Base-by-base conservation (phyloP, 83 land plant genomes). In the Diphasiastrum complanatum region DNA sequence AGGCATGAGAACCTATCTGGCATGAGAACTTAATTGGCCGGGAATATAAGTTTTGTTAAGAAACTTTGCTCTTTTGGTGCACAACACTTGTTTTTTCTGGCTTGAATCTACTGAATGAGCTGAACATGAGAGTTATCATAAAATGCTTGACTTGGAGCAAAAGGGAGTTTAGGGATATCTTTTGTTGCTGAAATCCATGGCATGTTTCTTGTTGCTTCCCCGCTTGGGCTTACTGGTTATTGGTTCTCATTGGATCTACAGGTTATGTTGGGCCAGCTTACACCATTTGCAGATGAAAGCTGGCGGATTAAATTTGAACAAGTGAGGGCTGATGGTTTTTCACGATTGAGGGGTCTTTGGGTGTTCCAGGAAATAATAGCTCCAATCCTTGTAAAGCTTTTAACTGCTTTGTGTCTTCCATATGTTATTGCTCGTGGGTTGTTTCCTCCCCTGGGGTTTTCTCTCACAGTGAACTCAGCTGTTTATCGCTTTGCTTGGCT, bases 401-500 rank as follows among this genome's bases (percentile, higher is more conserved):
- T 91, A 56, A 91, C 95, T 28, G 95, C 91, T 8, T 72, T 92
- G 2, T 82, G 87, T 54, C 76, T 88, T 11, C 96, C 96, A 0
- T 92, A 92, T 47, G 97, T 92, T 0, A 57, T 88, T 68, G 87
- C 97, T 23, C 76, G 83, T 63, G 95, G 96, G 4, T 51, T 92
- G n/a, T 92, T 92, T 51, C 97, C 97, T 32, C 73, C 78, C 12
- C 61, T 92, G 22, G 97, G 97, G 16, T 88, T 89, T 36, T 80
- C 91, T 28, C 51, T 92, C 33, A 57, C 83, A n/a, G 80, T 85
- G 12, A 92, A 92, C 66, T 92, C 97, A 26, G 96, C 88, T 19
- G 96, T 88, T 5, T 88, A 92, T 61, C 79, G 97, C 19, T 92
- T 88, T 64, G 87, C 97, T 0, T 92, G 97, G 97, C 60, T 82